Evolutionary conservation across 1,284 basidiomycete genomes (phyloP).

Genomic region (Microbotryum violaceum): DNA sequence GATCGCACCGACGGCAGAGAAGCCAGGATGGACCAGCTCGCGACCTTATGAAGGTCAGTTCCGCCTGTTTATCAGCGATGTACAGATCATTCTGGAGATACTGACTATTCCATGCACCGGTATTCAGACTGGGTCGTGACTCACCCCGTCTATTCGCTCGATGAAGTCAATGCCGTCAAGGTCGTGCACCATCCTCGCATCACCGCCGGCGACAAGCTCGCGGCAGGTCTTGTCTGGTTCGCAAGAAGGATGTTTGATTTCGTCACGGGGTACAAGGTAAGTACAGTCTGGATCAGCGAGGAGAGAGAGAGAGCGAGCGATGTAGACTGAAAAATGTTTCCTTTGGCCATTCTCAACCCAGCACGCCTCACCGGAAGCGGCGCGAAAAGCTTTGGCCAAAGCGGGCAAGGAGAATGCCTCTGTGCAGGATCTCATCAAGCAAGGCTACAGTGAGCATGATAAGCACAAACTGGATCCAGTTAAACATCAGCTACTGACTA

Average conservation of each 20-base stretch:
- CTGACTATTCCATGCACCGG: too few species aligned
- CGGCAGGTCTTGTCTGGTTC: slow-evolving; percentile 55
- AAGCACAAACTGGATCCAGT: neutral
- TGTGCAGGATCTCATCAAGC: slow-evolving; percentile 7
- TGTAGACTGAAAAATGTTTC: neutral
- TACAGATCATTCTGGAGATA: too few species aligned
- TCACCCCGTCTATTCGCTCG: slow-evolving; percentile 60
- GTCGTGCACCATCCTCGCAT: slow-evolving; percentile 62
- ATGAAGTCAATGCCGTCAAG: slow-evolving; percentile 73
- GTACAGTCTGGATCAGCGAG: neutral
- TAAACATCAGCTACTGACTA: too few species aligned
- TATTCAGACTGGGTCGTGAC: slow-evolving; percentile 58
- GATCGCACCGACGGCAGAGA: too few species aligned
- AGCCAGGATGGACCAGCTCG: too few species aligned
- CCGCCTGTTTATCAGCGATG: too few species aligned
- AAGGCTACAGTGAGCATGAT: slow-evolving; percentile 6
- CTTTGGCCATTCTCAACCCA: neutral
- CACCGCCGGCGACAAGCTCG: slow-evolving; percentile 64
- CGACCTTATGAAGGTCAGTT: too few species aligned
- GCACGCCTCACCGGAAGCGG: slow-evolving; percentile 45
- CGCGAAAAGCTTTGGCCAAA: slow-evolving; percentile 8
- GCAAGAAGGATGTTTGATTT: slow-evolving; percentile 58
- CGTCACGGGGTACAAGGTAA: slow-evolving; percentile 62
- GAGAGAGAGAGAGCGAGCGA: too few species aligned
- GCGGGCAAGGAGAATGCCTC: slow-evolving; percentile 20